Evolutionary conservation across 169 alveolate genomes (phyloP), one percentile per base, ranked within the genome.

Genomic region (Plasmodium cynomolgi): DNA sequence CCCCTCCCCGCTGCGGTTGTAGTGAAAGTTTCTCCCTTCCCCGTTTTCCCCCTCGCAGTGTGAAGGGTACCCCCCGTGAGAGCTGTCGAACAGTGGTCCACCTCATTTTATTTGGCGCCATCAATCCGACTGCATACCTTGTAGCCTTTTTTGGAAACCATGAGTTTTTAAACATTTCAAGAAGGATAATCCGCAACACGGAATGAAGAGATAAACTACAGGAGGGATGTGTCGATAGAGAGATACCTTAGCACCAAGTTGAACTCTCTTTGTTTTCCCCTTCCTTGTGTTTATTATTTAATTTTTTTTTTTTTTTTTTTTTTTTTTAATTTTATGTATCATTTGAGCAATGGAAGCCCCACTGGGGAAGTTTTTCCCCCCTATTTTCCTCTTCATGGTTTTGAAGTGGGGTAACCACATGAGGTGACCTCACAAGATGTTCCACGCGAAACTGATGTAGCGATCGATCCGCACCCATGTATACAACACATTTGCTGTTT

Each of bases 241-340:
- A n/a, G n/a, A n/a, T n/a, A n/a, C n/a, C n/a, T n/a, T n/a, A 44
- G 58, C 11, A 44, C 5, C 58, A 44, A 44, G 11, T 44, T 44
- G 58, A 44, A 44, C 11, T 44, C 58, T 44, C 58, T n/a, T n/a
- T n/a, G 58, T 44, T 44, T 44, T 44, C 17, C 58, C 11, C 11
- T 44, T 44, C 58, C 58, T 5, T 44, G 11, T 7, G 58, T n/a
- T n/a, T n/a, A 44, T 5, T 44, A 44, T 26, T 68, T 68, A 20
- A 5, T 68, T 68, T 72, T 72, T 72, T 74, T 74, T 74, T 74
- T 31, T 74, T 74, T 74, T 74, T 74, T 62, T 26, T 26, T 26
- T 62, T 62, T 62, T 62, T n/a, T 13, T 47, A 47, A 47, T 47
- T 47, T 47, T 47, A 47, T 47, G 58, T 13, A 47, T 47, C 58